A percentile compares a stretch with the other conserved stretches of the same genome.
These are phyloP conservation scores for Bruguiera parviflora DNA, from an alignment of 345 rosid genomes.

Conservation along the genomic window DNA sequence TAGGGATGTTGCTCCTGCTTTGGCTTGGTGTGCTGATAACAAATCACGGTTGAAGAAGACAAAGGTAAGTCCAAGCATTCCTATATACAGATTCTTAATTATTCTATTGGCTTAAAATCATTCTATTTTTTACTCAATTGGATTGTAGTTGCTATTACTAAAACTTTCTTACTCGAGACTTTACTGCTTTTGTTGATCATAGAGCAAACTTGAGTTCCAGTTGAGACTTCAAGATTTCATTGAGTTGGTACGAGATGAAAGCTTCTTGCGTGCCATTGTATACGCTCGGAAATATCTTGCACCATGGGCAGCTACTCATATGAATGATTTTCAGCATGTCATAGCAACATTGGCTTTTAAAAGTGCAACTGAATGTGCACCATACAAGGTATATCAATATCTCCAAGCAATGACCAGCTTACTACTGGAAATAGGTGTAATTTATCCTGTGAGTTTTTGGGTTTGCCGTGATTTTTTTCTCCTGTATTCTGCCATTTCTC, in stretches of 20 bases:
- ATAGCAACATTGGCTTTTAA: slow-evolving; percentile 84
- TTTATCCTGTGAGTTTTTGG: not conserved
- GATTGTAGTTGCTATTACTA: not conserved
- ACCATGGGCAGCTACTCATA: slow-evolving; percentile 83
- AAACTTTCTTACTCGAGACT: not conserved
- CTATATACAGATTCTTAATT: not conserved
- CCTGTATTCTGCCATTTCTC: no score
- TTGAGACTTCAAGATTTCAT: slow-evolving; percentile 93
- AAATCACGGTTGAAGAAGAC: slow-evolving; percentile 88
- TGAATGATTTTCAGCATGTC: slow-evolving; percentile 79
- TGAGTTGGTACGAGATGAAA: slow-evolving; percentile 80
- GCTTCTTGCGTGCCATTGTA: slow-evolving; percentile 61
- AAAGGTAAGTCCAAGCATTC: slow-evolving; percentile 46
- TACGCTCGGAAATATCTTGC: slow-evolving; percentile 83
- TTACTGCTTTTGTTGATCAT: slow-evolving; percentile 20
- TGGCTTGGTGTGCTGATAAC: slow-evolving; percentile 91
- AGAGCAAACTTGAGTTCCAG: slow-evolving; percentile 95
- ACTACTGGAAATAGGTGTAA: not conserved
- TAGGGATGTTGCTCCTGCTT: slow-evolving; percentile 77
- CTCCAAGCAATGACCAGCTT: not conserved
- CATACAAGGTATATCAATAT: slow-evolving; percentile 62
- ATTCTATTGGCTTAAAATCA: no score
- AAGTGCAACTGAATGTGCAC: slow-evolving; percentile 67
- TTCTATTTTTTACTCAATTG: not conserved
- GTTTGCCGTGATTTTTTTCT: not conserved